These are phyloP conservation scores for Hericium erinaceus DNA, from an alignment of 768 basidiomycete genomes.

Conservation along the genomic window DNA sequence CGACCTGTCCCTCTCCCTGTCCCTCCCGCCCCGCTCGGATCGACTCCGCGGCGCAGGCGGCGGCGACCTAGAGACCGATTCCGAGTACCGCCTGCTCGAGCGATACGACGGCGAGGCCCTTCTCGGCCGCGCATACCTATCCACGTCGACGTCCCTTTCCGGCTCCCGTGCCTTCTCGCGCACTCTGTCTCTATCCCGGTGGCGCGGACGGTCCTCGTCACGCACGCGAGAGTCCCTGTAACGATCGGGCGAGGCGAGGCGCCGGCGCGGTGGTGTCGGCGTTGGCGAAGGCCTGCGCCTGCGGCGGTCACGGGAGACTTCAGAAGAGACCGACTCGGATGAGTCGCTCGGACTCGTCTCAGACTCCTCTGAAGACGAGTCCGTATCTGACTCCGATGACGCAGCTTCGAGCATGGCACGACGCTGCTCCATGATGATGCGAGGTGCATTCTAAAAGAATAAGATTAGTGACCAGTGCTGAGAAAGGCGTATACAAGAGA, in stretches of 20 bases:
- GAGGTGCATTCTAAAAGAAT: constrained; percentile 69
- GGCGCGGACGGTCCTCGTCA: constrained; percentile 6
- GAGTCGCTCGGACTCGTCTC: constrained; percentile 28
- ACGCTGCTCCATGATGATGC: constrained; percentile 88
- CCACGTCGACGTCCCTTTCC: neutral
- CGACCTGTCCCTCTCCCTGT: neutral
- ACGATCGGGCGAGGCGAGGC: neutral
- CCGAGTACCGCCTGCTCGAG: neutral
- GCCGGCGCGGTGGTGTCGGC: constrained; percentile 23
- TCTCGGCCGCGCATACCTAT: constrained; percentile 5
- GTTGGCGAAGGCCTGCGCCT: constrained; percentile 22
- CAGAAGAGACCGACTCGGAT: constrained; percentile 31
- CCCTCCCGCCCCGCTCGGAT: neutral
- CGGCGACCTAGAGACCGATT: constrained; percentile 3
- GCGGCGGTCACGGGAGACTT: constrained; percentile 20
- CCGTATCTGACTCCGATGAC: constrained; percentile 33
- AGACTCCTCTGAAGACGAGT: constrained; percentile 32
- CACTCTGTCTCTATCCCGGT: constrained; percentile 3
- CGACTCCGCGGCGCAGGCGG: constrained; percentile 6
- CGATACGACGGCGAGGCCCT: constrained; percentile 3
- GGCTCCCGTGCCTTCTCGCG: neutral
- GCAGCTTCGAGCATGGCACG: constrained; percentile 76
- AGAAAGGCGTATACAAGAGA: neutral
- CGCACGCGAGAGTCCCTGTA: constrained; percentile 4
- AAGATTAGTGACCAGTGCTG: constrained; percentile 1